Base-by-base conservation (phyloP, 2,329 filamentous ascomycete species). In the Cercospora sesami region DNA sequence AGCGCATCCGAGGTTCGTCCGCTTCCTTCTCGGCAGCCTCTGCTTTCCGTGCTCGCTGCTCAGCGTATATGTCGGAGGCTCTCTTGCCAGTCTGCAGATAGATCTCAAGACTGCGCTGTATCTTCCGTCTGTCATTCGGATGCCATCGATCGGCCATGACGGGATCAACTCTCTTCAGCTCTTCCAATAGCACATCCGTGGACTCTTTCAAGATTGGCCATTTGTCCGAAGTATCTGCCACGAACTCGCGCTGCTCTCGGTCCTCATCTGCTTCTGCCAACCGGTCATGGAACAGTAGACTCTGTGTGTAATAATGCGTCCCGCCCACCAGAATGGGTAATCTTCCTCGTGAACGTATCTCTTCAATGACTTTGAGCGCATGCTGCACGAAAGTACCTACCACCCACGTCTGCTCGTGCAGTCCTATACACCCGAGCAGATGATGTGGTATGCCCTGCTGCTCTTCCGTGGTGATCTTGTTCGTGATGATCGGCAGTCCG, bases 251-350 rank as follows among this genome's bases (percentile, higher is more conserved):
- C 4, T 75, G 71, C 28, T 74, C 66, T 10, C 77, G 69, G 70
- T 79, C 73, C 4, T 73, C 75, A 2, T 83, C 78, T 12, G 82
- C 80, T 23, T 82, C 82, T 1, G 91, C 83, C 6, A 94, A 79
- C 16, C 86, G 85, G 71, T 94, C 89, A 36, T 91, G 86, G 77
- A 98, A 97, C 3, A 99, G 84, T 16, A 99, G 84, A 0, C 92
- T 89, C 75, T 97, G 93, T 0, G 92, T 91, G 77, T 99, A 99
- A 81, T 98, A 99, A 75, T 97, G 93, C 10, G 94, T 97, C 8
- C 95, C 95, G 28, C 95, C 95, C 1, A 98, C 95, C 0, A 99
- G 81, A 30, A 99, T 93, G 0, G 95, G 95, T 12, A 97, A 79
- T 70, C 90, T 91, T 0, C 93, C 92, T 74, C 94, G 86, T 7